A percentile compares a stretch with the other conserved stretches of the same genome.
Conservation (phyloP, 1,284 basidiomycete species). For the Ustilago xerochloae region DNA sequence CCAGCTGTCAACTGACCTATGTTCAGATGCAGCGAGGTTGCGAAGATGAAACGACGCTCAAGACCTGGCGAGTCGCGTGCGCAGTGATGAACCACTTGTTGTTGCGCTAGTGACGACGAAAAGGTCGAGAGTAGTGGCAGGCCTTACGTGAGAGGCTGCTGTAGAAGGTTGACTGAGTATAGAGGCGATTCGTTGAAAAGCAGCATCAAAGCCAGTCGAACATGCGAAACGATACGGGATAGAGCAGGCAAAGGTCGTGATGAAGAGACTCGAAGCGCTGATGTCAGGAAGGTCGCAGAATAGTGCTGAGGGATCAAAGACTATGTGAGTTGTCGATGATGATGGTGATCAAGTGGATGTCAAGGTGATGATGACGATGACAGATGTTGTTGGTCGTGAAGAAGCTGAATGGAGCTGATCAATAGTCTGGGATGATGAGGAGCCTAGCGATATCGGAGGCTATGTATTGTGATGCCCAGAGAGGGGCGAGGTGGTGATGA, state of each 20-base stretch:
- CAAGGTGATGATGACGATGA: background rate
- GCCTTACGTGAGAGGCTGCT: conserved; percentile 25
- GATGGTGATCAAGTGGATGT: background rate
- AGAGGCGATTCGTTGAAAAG: conserved; percentile 15
- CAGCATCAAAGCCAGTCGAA: conserved; percentile 38
- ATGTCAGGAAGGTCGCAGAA: conserved; percentile 5
- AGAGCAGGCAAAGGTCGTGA: background rate
- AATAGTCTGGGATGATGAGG: background rate
- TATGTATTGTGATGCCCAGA: conserved; percentile 11
- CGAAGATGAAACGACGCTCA: conserved; percentile 14
- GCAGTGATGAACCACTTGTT: background rate
- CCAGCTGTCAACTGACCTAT: conserved; percentile 17
- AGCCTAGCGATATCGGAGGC: conserved; percentile 59
- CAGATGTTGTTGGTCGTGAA: background rate
- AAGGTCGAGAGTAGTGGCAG: background rate
- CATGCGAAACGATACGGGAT: background rate
- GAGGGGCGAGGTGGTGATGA: conserved; percentile 18
- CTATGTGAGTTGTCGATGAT: background rate
- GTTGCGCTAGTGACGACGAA: background rate
- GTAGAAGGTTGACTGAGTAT: conserved; percentile 5
- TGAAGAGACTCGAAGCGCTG: background rate
- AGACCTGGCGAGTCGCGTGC: conserved; percentile 13
- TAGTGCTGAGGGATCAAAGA: background rate
- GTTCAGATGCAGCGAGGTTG: conserved; percentile 15
- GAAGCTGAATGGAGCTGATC: conserved; percentile 35